Evolutionary conservation across 1,284 basidiomycete genomes (phyloP), one percentile per base, ranked within the genome.

Genomic region (Erythrobasidium hasegawianum): DNA sequence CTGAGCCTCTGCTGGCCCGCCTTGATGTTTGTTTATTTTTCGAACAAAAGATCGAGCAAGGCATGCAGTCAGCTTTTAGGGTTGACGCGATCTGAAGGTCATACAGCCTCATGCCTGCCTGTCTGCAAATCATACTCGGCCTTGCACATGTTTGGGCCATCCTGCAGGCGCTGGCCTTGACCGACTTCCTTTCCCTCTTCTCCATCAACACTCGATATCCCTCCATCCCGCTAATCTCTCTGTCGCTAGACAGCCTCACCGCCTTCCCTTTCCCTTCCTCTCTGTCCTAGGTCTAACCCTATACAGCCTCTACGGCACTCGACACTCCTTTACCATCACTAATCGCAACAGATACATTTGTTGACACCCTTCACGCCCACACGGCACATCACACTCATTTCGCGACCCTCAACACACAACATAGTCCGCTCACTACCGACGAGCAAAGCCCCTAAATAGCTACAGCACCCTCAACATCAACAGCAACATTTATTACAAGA

Each of bases 291-390:
- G 26, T 53, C 27, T 26, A 33, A n/a, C 61, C 41, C 53, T 33
- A 64, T 57, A 64, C 61, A 64, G 61, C 52, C 61, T 57, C 61
- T 56, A 57, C 61, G 61, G 52, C 61, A 64, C 39, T 45, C 52
- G 27, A 64, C 61, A 64, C 27, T 64, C 61, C 22, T 64, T 64
- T 20, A 29, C 16, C n/a, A 61, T 16, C 27, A 60, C 27, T 7
- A 33, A 33, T 33, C 33, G 33, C 33, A 53, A 22, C 50, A 22
- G 26, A 27, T 26, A n/a, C 50, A 53, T 29, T 33, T 33, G 33
- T 33, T 33, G 33, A 33, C 33, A 33, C 33, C 38, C 38, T 18
- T 18, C 39, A 43, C 50, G 39, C 33, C 52, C 41, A 20, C 49
- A 57, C 61, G 39, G 61, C 54, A 64, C 38, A 33, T 18, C 22